Base-by-base conservation (phyloP, 2,329 filamentous ascomycete species). In the Botrytis porri region DNA sequence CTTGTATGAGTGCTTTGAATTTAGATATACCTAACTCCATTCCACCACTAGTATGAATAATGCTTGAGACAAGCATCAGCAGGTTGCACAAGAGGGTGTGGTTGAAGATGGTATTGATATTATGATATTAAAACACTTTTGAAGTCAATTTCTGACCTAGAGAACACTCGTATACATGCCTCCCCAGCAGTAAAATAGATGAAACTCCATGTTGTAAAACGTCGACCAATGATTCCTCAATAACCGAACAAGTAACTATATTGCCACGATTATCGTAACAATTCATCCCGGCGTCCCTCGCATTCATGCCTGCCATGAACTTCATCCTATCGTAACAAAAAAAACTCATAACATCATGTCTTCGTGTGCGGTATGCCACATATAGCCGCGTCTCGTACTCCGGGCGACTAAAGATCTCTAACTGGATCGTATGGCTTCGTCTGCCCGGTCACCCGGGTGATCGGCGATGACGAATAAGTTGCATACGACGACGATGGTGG, bases 341-440 rank as follows among this genome's bases (percentile, higher is more conserved):
- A 25, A 5, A 16, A 54, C 48, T 67, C 64, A 18, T 39, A 39
- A 66, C 32, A 54, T 54, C 64, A 10, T 54, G 16, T 29, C 16
- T 39, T 54, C 64, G 29, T 54, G n/a, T 39, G 18, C 64, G 18
- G 32, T 57, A 25, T 57, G 48, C 18, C 48, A 67, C 10, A 48
- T 41, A 54, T 16, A 22, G 3, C 32, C 25, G 32, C 16, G 14
- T 41, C 35, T 37, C 35, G 35, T 39, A 14, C 35, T 39, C 9
- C 1, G 5, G 25, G n/a, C 16, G 29, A 57, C 65, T 73, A 70
- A 54, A 73, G 37, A 37, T 76, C 75, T 67, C 75, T 72, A 16
- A 77, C 74, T 7, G 75, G 75, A 65, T 77, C 75, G 60, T 77
- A 76, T 39, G 51, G 61, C 32, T 67, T 73, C 14, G 65, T 37